Evolutionary conservation across 2,329 filamentous ascomycete species (phyloP), one percentile per base, ranked within the genome.

Genomic region (Didymella keratinophila): DNA sequence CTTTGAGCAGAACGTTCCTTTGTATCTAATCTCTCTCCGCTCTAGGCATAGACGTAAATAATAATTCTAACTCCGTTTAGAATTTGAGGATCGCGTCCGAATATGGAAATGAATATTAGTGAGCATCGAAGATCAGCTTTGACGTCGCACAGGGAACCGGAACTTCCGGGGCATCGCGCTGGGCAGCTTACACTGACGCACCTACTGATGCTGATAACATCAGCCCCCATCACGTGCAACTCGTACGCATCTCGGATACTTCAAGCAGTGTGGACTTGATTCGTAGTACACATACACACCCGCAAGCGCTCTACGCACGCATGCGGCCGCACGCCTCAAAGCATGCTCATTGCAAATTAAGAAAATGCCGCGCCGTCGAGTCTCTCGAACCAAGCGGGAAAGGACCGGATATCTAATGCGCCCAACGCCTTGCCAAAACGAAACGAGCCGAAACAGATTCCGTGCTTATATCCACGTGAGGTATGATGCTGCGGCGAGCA

Each of bases 401-500:
- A 51, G 28, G 42, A 52, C 39, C 44, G 57, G 66, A 69, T 70
- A 71, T 71, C 67, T 61, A 65, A 56, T 53, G 52, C 66, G 61
- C 68, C 65, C 45, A 61, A 63, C 64, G 45, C 62, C 62, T 34
- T 48, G 39, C 56, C 60, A 44, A 21, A 49, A 14, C 30, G 27
- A 30, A 50, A 53, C n/a, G n/a, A n/a, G n/a, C 14, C 43, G 42
- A 32, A 61, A 47, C 41, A 34, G 57, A 41, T 34, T 25, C 25
- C 3, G 34, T 34, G 30, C 23, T 30, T 34, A 70, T 21, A 70
- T 44, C 69, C 72, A 74, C 14, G 66, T 70, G 48, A 71, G 30
- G 64, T 70, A 74, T 4, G 67, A 66, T 16, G 70, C 72, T 0
- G 65, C 60, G 10, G 59, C 58, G 8, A 76, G 57, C 59, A 73